Percentiles rank a stretch among this genome's conserved stretches.
phyloP scores from a whole-genome alignment of 164 flowering plant genomes.

The Stephania cephalantha region DNA sequence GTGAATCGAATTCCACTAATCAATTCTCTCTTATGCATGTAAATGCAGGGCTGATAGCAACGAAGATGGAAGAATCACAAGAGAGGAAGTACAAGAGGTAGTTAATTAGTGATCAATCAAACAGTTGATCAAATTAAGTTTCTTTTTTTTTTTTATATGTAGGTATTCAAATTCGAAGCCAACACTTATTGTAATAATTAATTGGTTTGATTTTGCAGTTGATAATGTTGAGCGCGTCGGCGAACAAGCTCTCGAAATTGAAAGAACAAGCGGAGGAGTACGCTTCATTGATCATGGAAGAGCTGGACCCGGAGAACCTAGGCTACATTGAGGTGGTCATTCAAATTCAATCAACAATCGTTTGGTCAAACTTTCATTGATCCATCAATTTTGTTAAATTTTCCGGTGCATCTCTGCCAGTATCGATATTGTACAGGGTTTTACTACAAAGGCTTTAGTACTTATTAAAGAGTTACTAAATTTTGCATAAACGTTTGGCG shows the following conservation, averaged over 20 bases:
- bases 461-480: no score
- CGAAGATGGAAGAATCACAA: conserved; percentile 84
- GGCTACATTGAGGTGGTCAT: conserved; percentile 86
- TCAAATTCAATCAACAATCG: not conserved
- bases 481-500: no score
- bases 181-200: no score
- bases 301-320: conserved; percentile 78
- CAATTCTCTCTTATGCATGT: no score
- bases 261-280: conserved; percentile 89
- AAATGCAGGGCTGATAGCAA: conserved; percentile 83
- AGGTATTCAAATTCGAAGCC: no score
- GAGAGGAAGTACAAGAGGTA: conserved; percentile 66
- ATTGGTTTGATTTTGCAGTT: conserved; percentile 39
- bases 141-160: not conserved
- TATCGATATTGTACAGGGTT: no score
- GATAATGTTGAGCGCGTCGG: conserved; percentile 91
- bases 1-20: no score
- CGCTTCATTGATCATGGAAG: conserved; percentile 93
- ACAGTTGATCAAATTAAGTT: not conserved
- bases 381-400: no score
- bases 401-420: no score
- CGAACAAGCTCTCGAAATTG: conserved; percentile 76
- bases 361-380: not conserved
- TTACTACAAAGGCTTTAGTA: no score
- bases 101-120: not conserved